phyloP scores from a whole-genome alignment of 2,329 filamentous ascomycete genomes.

The Claviceps fusiformis region DNA sequence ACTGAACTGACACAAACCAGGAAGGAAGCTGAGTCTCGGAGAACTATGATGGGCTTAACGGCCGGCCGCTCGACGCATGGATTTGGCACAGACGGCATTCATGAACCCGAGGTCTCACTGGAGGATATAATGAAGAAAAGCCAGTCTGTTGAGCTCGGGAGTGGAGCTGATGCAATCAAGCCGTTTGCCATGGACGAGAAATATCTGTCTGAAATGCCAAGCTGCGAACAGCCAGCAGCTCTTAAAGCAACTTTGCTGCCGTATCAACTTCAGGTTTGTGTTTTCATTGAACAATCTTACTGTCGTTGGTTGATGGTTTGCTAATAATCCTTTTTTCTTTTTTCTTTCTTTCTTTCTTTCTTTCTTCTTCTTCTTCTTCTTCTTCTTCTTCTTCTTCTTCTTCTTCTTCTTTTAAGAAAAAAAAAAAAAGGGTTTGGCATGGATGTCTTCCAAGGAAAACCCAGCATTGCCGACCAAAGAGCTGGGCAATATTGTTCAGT shows the following conservation, averaged over 20 bases:
- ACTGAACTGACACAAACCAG: constrained; percentile 42
- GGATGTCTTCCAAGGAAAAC: constrained; percentile 66
- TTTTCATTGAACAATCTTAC: not conserved
- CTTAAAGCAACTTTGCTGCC: constrained; percentile 58
- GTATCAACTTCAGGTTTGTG: constrained; percentile 54
- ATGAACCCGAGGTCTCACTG: constrained; percentile 32
- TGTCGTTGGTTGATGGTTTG: not conserved
- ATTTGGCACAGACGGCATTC: constrained; percentile 14
- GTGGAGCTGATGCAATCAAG: constrained; percentile 51
- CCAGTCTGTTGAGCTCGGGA: constrained; percentile 52
- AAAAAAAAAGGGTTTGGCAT: constrained; percentile 51
- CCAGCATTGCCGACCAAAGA: constrained; percentile 48
- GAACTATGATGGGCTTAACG: constrained; percentile 27
- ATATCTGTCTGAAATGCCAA: constrained; percentile 56
- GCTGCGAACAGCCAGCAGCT: constrained; percentile 51
- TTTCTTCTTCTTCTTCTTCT: no score
- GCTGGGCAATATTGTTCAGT: constrained; percentile 50
- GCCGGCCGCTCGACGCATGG: constrained; percentile 25
- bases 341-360: no score
- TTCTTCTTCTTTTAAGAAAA: no score
- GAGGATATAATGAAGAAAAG: constrained; percentile 53
- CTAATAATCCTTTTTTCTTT: constrained; percentile 8
- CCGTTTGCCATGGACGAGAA: constrained; percentile 59
- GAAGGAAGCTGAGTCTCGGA: constrained; percentile 38
- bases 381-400: no score